phyloP scores from a whole-genome alignment of 2,329 filamentous ascomycete genomes.

The Diaporthe nobilis region DNA sequence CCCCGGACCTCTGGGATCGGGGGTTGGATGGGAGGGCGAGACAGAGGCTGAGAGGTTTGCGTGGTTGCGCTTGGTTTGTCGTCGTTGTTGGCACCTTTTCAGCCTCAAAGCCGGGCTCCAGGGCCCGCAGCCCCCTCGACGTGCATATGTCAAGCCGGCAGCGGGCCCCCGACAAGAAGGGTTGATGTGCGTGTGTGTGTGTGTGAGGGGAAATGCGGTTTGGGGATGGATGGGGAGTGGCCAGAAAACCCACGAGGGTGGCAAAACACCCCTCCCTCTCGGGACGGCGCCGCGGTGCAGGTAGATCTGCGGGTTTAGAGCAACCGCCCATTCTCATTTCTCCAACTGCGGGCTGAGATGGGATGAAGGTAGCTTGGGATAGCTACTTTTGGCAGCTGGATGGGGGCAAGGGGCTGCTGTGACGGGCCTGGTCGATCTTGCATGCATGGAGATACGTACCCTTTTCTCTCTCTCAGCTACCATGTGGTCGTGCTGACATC shows the following conservation, averaged over 20 bases:
- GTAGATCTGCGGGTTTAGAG: constrained; percentile 4
- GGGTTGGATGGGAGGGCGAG: neutral
- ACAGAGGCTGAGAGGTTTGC: neutral
- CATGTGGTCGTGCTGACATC: constrained; percentile 3
- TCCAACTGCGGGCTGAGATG: constrained; percentile 28
- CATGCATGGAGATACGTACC: constrained; percentile 30
- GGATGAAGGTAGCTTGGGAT: constrained; percentile 33
- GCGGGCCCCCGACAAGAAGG: neutral
- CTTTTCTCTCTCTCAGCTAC: neutral
- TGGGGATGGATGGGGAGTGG: neutral
- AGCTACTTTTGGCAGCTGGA: constrained; percentile 22
- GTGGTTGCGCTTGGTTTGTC: neutral
- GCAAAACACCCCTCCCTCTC: neutral
- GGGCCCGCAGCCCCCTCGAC: neutral
- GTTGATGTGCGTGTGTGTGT: neutral
- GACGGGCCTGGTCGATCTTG: constrained; percentile 15
- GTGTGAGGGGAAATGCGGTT: neutral
- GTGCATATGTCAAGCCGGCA: constrained; percentile 24
- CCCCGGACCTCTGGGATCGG: neutral
- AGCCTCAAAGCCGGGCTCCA: constrained; percentile 17
- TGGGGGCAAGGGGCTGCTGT: neutral
- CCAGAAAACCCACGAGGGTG: constrained; percentile 6
- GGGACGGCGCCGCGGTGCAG: constrained; percentile 23
- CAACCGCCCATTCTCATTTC: neutral
- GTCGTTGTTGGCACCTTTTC: constrained; percentile 9